phyloP scores from a whole-genome alignment of 768 basidiomycete species.

The Psilocybe cubensis region DNA sequence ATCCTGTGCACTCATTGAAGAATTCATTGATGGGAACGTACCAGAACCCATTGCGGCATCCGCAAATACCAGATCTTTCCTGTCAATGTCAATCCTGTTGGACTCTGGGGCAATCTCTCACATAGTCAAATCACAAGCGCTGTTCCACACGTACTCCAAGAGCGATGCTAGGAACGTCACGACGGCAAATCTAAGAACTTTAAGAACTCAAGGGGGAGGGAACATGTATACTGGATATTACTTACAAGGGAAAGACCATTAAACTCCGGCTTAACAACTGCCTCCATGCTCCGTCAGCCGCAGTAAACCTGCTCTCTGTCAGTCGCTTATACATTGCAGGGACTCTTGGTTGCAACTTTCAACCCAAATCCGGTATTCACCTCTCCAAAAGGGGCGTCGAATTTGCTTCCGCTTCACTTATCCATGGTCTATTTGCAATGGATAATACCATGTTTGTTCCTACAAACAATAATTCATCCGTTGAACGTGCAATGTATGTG shows the following conservation, averaged over 20 bases:
- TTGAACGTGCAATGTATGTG: not conserved
- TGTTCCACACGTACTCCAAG: not conserved
- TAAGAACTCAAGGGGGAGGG: not conserved
- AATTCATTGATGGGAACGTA: not conserved
- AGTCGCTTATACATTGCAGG: not conserved
- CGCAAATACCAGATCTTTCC: no score
- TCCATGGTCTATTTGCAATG: not conserved
- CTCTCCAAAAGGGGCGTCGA: not conserved
- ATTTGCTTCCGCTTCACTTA: not conserved
- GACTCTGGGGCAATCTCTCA: not conserved
- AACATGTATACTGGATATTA: not conserved
- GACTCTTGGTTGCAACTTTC: not conserved
- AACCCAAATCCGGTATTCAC: not conserved
- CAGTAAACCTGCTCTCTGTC: not conserved
- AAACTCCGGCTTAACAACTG: not conserved
- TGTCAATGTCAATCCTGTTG: not conserved
- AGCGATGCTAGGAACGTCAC: not conserved
- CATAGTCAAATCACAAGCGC: not conserved
- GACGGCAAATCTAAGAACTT: not conserved
- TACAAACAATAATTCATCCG: not conserved
- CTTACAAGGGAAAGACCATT: not conserved
- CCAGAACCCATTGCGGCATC: not conserved
- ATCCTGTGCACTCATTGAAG: not conserved
- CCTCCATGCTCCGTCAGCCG: not conserved
- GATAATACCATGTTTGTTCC: not conserved